Percentiles rank a stretch among this genome's conserved stretches.
phyloP scores from a whole-genome alignment of 2,329 filamentous ascomycete species.

The Aspergillus versicolor region DNA sequence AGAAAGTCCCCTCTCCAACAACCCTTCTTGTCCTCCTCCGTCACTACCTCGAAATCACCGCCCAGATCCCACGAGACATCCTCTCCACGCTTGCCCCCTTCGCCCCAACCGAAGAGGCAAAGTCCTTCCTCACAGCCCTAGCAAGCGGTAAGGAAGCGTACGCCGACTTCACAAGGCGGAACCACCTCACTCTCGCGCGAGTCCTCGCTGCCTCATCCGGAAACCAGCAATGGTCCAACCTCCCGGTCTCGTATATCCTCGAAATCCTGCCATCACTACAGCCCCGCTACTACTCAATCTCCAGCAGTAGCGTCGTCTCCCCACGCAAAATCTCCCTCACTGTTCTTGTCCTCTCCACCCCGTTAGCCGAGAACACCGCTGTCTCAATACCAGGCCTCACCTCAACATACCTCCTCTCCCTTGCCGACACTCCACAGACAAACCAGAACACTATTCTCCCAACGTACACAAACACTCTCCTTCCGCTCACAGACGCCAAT shows the following conservation, averaged over 20 bases:
- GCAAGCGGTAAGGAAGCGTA: conserved; percentile 86
- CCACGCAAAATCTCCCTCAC: conserved; percentile 67
- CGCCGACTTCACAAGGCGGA: conserved; percentile 69
- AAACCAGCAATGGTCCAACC: conserved; percentile 61
- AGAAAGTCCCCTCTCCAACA: conserved; percentile 84
- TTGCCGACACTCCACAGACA: conserved; percentile 17
- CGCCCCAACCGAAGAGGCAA: conserved; percentile 72
- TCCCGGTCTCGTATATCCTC: conserved; percentile 85
- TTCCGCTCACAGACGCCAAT: conserved; percentile 72
- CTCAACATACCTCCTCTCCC: conserved; percentile 85
- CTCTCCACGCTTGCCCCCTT: conserved; percentile 78
- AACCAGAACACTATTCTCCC: neutral
- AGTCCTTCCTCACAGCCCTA: conserved; percentile 77
- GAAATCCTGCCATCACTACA: conserved; percentile 86
- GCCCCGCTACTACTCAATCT: conserved; percentile 94
- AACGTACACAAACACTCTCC: conserved; percentile 49
- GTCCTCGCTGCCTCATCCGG: conserved; percentile 18
- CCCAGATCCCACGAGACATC: conserved; percentile 88
- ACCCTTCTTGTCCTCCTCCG: conserved; percentile 82
- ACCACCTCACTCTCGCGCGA: conserved; percentile 64
- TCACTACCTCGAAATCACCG: conserved; percentile 91
- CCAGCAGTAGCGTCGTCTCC: conserved; percentile 57
- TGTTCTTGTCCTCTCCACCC: conserved; percentile 77
- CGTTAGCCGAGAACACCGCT: conserved; percentile 65
- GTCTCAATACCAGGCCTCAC: conserved; percentile 82